Evolutionary conservation across 2,329 filamentous ascomycete species (phyloP).

Genomic region (Nakataea oryzae): DNA sequence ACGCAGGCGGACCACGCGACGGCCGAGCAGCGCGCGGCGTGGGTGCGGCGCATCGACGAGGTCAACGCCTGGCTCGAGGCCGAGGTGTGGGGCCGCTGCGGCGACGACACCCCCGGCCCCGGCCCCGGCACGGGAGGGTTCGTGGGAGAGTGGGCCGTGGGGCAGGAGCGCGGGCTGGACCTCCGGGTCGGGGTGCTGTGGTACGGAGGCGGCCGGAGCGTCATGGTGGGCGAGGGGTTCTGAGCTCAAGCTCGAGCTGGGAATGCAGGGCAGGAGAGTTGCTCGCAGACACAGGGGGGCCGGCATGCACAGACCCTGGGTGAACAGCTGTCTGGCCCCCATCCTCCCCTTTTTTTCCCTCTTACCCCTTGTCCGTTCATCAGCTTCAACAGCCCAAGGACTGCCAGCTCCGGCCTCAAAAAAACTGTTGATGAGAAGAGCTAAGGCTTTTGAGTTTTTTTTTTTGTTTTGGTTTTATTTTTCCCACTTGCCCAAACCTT

Average conservation of each 20-base stretch:
- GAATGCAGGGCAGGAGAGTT: background rate
- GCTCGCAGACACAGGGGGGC: too few relatives aligned
- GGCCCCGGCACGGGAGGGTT: conserved; percentile 14
- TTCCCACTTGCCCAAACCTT: too few relatives aligned
- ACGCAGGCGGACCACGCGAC: conserved; percentile 52
- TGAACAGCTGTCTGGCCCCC: too few relatives aligned
- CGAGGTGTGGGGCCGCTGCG: conserved; percentile 52
- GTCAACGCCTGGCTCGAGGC: conserved; percentile 66
- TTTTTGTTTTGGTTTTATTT: background rate
- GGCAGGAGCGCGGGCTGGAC: conserved; percentile 73
- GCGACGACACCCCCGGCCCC: background rate
- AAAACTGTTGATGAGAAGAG: too few relatives aligned
- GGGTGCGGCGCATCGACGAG: conserved; percentile 61
- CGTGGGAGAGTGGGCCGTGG: conserved; percentile 73
- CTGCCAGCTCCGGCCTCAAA: too few relatives aligned
- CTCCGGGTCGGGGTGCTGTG: conserved; percentile 66
- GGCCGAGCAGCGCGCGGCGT: conserved; percentile 45
- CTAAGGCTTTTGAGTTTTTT: too few relatives aligned
- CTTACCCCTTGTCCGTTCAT: too few relatives aligned
- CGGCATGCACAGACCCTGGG: too few relatives aligned
- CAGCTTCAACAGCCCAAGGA: too few relatives aligned
- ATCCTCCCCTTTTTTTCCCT: conserved; percentile 4
- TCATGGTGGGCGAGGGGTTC: conserved; percentile 53
- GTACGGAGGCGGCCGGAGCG: conserved; percentile 74
- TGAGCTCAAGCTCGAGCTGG: conserved; percentile 15